phyloP scores from a whole-genome alignment of 352 stramenopile species.

The Blastocystis hominis region DNA sequence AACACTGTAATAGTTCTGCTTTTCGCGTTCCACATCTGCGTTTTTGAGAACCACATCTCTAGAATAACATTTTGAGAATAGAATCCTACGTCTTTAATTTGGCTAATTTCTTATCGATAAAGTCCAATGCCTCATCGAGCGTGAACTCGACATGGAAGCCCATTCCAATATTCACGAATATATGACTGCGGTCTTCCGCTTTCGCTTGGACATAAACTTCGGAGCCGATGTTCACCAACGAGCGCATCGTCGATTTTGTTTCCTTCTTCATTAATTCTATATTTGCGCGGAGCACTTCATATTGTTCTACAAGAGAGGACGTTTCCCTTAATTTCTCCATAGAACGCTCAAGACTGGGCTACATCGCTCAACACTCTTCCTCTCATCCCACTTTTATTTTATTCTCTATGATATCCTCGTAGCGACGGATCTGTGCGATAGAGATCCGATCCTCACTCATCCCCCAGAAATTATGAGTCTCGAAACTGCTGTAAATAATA shows the following conservation, averaged over 20 bases:
- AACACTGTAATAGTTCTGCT: slow-evolving; percentile 34
- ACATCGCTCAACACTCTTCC: background rate
- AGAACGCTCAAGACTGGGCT: background rate
- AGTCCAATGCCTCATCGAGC: slow-evolving; percentile 12
- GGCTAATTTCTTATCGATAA: slow-evolving; percentile 16
- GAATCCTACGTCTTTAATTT: background rate
- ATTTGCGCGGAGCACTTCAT: slow-evolving; percentile 32
- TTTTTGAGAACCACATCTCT: slow-evolving; percentile 23
- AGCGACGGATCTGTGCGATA: slow-evolving; percentile 6
- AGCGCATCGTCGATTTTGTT: background rate
- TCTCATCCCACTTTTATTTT: slow-evolving; percentile 14
- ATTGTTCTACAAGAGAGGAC: slow-evolving; percentile 5
- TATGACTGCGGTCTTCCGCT: slow-evolving; percentile 35
- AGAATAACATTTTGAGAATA: background rate
- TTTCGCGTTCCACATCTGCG: slow-evolving; percentile 25
- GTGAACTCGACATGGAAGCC: slow-evolving; percentile 53
- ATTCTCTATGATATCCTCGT: slow-evolving; percentile 54
- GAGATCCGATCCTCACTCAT: background rate
- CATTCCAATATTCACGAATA: slow-evolving; percentile 43
- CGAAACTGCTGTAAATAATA: background rate
- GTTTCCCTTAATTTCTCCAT: background rate
- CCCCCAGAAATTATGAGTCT: background rate
- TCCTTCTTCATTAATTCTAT: slow-evolving; percentile 52
- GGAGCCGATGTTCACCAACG: slow-evolving; percentile 47
- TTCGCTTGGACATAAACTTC: slow-evolving; percentile 39